Percentiles rank a stretch among this genome's conserved stretches.
Conservation (phyloP, 345 rosid genomes). For the Sapria himalayana region DNA sequence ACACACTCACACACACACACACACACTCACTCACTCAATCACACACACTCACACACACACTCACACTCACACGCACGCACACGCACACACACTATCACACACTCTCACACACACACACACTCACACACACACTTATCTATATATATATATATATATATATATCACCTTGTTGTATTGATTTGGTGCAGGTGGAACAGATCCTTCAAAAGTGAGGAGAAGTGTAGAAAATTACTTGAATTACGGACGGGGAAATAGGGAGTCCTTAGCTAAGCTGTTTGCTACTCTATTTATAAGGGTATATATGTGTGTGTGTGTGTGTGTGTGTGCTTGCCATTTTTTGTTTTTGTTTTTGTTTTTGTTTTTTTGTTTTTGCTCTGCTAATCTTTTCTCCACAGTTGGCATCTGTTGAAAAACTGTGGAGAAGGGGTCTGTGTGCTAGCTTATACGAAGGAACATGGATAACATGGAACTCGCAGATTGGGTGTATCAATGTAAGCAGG, state of each 20-base stretch:
- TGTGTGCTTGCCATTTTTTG: not conserved
- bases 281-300: conserved; percentile 18
- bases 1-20: too few relatives aligned
- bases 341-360: conserved; percentile 1
- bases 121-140: too few relatives aligned
- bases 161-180: not conserved
- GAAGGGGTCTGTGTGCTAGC: conserved; percentile 30
- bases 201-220: conserved; percentile 13
- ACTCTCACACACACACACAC: too few relatives aligned
- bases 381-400: too few relatives aligned
- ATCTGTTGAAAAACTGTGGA: conserved; percentile 33
- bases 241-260: conserved; percentile 24
- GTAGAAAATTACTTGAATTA: conserved; percentile 18
- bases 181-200: conserved; percentile 26
- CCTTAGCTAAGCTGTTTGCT: conserved; percentile 16
- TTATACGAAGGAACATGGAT: conserved; percentile 23
- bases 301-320: not conserved
- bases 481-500: conserved; percentile 16
- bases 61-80: too few relatives aligned
- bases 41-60: too few relatives aligned
- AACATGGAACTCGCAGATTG: conserved; percentile 9
- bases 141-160: too few relatives aligned
- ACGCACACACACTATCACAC: too few relatives aligned
- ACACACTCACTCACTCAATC: too few relatives aligned
- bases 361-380: too few relatives aligned